A percentile compares a stretch with the other conserved stretches of the same genome.
phyloP scores from a whole-genome alignment of 768 basidiomycete species.

The Mycena amicta region DNA sequence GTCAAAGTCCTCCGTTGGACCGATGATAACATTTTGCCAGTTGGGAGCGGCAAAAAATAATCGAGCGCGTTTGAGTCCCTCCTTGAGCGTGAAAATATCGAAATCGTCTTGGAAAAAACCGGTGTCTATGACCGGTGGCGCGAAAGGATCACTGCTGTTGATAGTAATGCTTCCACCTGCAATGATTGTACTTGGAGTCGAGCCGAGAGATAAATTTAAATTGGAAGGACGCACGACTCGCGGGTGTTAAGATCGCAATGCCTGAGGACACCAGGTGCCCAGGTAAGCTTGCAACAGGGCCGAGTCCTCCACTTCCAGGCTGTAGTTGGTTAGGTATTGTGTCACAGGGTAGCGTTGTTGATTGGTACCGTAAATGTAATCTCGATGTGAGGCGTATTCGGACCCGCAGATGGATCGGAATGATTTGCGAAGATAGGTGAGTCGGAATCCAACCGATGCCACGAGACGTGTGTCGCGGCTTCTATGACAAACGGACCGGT shows the following conservation, averaged over 20 bases:
- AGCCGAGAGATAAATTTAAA: conserved; percentile 6
- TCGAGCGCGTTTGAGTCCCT: background rate
- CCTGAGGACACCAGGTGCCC: background rate
- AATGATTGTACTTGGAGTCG: no score
- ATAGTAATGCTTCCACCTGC: conserved; percentile 21
- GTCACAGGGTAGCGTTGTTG: no score
- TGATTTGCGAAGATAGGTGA: conserved; percentile 23
- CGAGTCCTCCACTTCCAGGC: conserved; percentile 10
- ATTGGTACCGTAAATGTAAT: conserved; percentile 35
- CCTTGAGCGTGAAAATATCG: background rate
- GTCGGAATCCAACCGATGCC: conserved; percentile 28
- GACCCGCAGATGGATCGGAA: conserved; percentile 36
- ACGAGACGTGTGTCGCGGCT: conserved; percentile 28
- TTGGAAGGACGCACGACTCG: background rate
- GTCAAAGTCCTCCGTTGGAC: conserved; percentile 4
- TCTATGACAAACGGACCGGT: conserved; percentile 31
- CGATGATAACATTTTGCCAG: conserved; percentile 9
- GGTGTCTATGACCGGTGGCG: conserved; percentile 32
- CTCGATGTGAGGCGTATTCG: conserved; percentile 37
- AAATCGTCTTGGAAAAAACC: background rate
- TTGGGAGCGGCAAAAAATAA: background rate
- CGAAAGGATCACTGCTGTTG: conserved; percentile 45
- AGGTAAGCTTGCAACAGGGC: background rate
- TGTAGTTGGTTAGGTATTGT: no score
- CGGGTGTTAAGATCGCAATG: background rate